These are phyloP conservation scores for Pleurotus tuber-regium DNA, from an alignment of 768 basidiomycete species.

Conservation along the genomic window DNA sequence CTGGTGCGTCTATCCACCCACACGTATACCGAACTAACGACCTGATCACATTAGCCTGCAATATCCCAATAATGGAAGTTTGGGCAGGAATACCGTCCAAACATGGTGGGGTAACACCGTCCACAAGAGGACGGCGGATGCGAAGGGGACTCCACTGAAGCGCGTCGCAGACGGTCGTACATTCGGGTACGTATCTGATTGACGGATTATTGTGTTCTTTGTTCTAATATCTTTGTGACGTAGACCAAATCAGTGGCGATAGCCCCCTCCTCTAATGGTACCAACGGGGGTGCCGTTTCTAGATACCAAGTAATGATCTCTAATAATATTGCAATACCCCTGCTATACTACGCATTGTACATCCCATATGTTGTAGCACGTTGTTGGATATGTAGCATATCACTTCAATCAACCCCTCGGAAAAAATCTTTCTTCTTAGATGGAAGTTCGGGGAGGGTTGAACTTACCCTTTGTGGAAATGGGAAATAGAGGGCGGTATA, in stretches of 20 bases:
- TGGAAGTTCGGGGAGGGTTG: no score
- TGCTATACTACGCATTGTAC: neutral
- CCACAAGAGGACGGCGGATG: conserved; percentile 39
- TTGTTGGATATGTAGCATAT: no score
- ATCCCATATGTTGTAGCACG: no score
- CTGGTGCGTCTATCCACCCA: conserved; percentile 5
- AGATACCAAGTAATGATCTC: neutral
- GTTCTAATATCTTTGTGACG: no score
- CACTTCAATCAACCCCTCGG: no score
- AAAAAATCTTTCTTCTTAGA: no score
- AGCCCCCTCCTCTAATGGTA: no score
- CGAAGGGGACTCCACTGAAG: conserved; percentile 32
- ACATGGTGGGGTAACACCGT: conserved; percentile 24
- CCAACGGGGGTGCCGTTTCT: no score
- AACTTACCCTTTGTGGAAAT: no score
- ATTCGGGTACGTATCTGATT: conserved; percentile 30
- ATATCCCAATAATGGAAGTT: conserved; percentile 11
- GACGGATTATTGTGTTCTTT: no score
- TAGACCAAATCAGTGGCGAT: no score
- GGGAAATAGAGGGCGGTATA: no score
- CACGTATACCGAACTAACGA: neutral
- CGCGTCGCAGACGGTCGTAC: conserved; percentile 19
- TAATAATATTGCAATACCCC: neutral
- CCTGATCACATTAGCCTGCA: conserved; percentile 3
- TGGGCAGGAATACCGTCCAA: conserved; percentile 10